Evolutionary conservation across 768 basidiomycete species (phyloP).

Genomic region (Asterophora lycoperdoides): DNA sequence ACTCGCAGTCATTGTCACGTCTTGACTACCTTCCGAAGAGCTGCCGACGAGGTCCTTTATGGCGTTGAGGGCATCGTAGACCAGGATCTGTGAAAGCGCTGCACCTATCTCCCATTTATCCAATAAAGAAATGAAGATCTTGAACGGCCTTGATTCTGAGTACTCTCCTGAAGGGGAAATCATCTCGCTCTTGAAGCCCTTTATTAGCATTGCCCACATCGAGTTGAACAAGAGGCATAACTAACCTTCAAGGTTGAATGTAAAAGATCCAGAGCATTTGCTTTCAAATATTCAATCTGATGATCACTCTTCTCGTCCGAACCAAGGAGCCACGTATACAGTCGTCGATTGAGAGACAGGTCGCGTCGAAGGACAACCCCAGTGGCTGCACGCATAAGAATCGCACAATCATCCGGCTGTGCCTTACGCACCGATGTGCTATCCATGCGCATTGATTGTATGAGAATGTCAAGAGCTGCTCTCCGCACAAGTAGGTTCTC

Average conservation of each 20-base stretch:
- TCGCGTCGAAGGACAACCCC: conserved; percentile 91
- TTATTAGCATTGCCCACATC: background rate
- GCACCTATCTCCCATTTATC: conserved; percentile 98
- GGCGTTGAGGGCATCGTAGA: conserved; percentile 76
- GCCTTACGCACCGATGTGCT: conserved; percentile 67
- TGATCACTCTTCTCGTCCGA: conserved; percentile 70
- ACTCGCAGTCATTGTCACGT: conserved; percentile 76
- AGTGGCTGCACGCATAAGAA: conserved; percentile 83
- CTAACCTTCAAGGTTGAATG: conserved; percentile 62
- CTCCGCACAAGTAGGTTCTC: conserved; percentile 89
- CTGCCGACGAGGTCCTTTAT: conserved; percentile 54
- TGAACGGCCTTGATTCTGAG: conserved; percentile 83
- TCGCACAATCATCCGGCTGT: conserved; percentile 65
- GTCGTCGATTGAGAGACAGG: conserved; percentile 84
- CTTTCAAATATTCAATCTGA: conserved; percentile 67
- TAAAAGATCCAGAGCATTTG: conserved; percentile 71
- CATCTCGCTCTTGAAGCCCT: conserved; percentile 65
- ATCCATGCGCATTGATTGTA: conserved; percentile 72
- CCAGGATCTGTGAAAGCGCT: conserved; percentile 69
- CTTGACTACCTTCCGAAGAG: conserved; percentile 51
- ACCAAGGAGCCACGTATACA: conserved; percentile 93
- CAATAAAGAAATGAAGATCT: conserved; percentile 89
- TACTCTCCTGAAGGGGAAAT: conserved; percentile 65
- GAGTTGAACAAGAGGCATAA: background rate
- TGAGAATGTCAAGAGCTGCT: conserved; percentile 77